Percentiles rank a stretch among this genome's conserved stretches.
These are phyloP conservation scores for Cnidoscolus chayamansa DNA, from an alignment of 441 rosid species.

Conservation along the genomic window DNA sequence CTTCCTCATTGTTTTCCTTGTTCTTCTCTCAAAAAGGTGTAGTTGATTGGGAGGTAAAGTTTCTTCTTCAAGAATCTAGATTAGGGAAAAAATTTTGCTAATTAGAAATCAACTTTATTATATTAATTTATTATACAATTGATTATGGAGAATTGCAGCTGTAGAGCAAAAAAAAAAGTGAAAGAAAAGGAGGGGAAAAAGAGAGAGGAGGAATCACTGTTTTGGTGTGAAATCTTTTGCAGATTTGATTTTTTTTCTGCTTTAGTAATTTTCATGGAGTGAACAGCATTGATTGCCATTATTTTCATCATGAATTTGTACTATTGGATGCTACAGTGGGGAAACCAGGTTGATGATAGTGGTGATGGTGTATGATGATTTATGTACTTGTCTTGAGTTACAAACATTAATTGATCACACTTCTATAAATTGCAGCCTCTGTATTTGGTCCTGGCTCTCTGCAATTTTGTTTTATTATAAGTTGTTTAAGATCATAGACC, in stretches of 20 bases:
- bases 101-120: constrained; percentile 29
- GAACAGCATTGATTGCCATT: constrained; percentile 20
- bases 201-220: constrained; percentile 14
- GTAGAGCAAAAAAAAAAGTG: constrained; percentile 21
- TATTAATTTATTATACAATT: constrained; percentile 29
- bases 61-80: constrained; percentile 26
- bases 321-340: constrained; percentile 16
- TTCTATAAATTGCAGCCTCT: constrained; percentile 5
- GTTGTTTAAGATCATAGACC: too few relatives aligned
- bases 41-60: constrained; percentile 35
- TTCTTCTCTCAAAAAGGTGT: constrained; percentile 84
- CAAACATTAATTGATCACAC: constrained; percentile 21
- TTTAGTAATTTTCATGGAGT: constrained; percentile 16
- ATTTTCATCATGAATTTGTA: constrained; percentile 13
- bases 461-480: too few relatives aligned
- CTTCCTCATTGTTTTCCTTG: constrained; percentile 78
- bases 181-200: too few relatives aligned
- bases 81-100: constrained; percentile 26
- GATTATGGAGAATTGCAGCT: constrained; percentile 21
- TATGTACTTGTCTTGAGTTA: constrained; percentile 28
- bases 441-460: not conserved
- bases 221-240: constrained; percentile 30
- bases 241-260: constrained; percentile 20
- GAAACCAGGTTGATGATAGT: constrained; percentile 14
- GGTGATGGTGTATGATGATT: not conserved